Conservation (phyloP, 371 early-diverging fungal genomes). For the Apophysomyces trapeziformis region DNA sequence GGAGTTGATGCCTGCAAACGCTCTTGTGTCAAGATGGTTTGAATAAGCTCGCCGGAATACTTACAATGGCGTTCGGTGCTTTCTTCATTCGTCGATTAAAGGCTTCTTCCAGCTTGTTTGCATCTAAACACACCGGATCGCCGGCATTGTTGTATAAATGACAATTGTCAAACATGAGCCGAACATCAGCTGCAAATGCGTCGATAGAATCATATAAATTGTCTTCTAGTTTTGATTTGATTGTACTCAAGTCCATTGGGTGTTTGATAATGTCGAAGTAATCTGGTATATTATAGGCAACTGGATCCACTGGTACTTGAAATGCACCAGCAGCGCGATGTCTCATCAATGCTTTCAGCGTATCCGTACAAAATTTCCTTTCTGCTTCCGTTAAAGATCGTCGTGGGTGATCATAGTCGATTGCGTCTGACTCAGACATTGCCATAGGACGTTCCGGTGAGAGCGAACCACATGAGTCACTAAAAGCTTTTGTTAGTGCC, state of each 20-base stretch:
- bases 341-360: conserved; percentile 65
- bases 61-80: conserved; percentile 24
- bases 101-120: conserved; percentile 58
- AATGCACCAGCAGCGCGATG: conserved; percentile 78
- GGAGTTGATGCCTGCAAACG: conserved; percentile 3
- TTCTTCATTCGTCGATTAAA: conserved; percentile 56
- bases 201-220: conserved; percentile 49
- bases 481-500: background rate
- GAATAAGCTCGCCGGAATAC: background rate
- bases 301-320: conserved; percentile 59
- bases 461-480: conserved; percentile 4
- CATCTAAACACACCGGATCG: conserved; percentile 75
- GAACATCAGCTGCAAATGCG: conserved; percentile 50
- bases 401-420: background rate
- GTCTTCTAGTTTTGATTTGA: conserved; percentile 70
- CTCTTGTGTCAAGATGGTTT: background rate
- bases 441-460: conserved; percentile 9
- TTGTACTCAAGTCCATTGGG: conserved; percentile 98
- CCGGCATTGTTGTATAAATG: conserved; percentile 76
- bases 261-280: conserved; percentile 87
- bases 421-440: conserved; percentile 1
- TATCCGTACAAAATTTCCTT: conserved; percentile 24
- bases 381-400: conserved; percentile 3
- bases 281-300: conserved; percentile 55
- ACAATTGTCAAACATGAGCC: conserved; percentile 60